Percentiles rank a stretch among this genome's conserved stretches.
These are phyloP conservation scores for Mycena pura DNA, from an alignment of 768 basidiomycete species.

Conservation along the genomic window DNA sequence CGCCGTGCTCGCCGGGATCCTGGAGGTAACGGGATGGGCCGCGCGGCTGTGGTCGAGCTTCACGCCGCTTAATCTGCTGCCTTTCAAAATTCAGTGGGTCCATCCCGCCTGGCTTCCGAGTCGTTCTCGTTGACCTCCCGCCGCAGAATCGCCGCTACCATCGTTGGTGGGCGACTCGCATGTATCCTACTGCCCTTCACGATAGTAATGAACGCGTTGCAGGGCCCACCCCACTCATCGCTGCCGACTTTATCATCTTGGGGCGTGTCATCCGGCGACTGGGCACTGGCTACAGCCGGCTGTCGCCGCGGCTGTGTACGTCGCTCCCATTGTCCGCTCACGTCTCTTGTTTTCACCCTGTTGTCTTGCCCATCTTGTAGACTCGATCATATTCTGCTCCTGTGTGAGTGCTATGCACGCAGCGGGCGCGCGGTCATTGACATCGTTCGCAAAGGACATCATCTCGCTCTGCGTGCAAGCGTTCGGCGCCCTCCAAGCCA, in stretches of 20 bases:
- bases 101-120: too few species aligned
- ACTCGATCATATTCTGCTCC: slow-evolving; percentile 20
- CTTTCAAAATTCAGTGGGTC: slow-evolving; percentile 53
- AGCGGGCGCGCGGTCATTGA: too few species aligned
- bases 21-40: slow-evolving; percentile 51
- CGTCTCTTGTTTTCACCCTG: too few species aligned
- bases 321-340: too few species aligned
- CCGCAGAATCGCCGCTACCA: too few species aligned
- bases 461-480: slow-evolving; percentile 20
- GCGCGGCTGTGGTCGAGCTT: slow-evolving; percentile 47
- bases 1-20: slow-evolving; percentile 38
- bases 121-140: too few species aligned
- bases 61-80: slow-evolving; percentile 16
- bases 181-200: background rate
- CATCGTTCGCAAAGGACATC: too few species aligned
- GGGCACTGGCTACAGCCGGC: slow-evolving; percentile 18
- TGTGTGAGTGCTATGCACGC: slow-evolving; percentile 1
- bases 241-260: slow-evolving; percentile 22
- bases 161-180: too few species aligned
- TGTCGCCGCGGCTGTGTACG: slow-evolving; percentile 20
- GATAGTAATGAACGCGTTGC: too few species aligned
- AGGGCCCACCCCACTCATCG: slow-evolving; percentile 21
- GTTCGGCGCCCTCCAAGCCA: slow-evolving; percentile 3
- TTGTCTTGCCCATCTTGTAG: background rate
- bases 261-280: slow-evolving; percentile 18